phyloP scores from a whole-genome alignment of 208 protist genomes.

The Trypanosoma conorhini region DNA sequence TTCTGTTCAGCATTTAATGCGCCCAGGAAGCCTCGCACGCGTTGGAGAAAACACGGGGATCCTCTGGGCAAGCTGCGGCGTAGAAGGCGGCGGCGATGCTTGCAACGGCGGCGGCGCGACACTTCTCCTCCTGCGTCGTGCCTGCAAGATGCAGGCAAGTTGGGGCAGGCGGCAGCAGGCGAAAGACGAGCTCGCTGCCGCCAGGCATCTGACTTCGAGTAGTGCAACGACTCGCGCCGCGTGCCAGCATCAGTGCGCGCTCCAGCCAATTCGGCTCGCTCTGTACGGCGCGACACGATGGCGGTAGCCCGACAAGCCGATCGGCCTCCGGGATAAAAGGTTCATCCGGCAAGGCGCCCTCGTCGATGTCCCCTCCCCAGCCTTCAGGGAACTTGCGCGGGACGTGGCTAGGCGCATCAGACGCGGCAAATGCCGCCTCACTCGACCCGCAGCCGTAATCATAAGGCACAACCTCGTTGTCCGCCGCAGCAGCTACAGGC shows the following conservation, averaged over 20 bases:
- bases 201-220: neutral
- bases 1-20: neutral
- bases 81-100: constrained; percentile 23
- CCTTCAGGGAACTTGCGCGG: neutral
- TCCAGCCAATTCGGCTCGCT: constrained; percentile 31
- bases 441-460: neutral
- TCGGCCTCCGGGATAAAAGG: constrained; percentile 5
- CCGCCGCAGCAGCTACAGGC: neutral
- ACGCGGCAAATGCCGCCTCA: neutral
- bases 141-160: neutral
- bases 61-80: neutral
- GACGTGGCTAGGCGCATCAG: neutral
- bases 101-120: constrained; percentile 6
- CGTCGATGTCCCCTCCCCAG: neutral
- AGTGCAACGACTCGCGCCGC: neutral
- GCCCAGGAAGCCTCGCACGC: neutral
- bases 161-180: constrained; percentile 6
- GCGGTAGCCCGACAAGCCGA: constrained; percentile 5
- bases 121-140: constrained; percentile 2
- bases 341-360: neutral
- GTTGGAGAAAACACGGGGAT: neutral
- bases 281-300: constrained; percentile 26
- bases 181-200: neutral
- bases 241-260: constrained; percentile 20
- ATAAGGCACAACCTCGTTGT: neutral